Conservation (phyloP, 1,284 basidiomycete species). For the Cryptococcus neoformans region DNA sequence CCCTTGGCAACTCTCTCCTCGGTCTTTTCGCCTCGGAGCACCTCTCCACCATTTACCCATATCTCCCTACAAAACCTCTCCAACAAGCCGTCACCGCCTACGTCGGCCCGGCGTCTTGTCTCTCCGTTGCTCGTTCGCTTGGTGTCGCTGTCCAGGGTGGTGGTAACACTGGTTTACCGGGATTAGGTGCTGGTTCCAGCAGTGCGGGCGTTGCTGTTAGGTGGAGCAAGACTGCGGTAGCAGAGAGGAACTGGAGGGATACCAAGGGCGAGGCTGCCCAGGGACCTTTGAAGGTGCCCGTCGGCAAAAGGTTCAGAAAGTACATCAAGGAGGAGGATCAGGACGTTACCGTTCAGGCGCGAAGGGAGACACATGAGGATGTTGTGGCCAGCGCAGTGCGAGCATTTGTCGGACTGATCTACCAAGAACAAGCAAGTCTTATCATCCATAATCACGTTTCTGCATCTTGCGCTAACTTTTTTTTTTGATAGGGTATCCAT, state of each 20-base stretch:
- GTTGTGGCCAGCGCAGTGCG: constrained; percentile 51
- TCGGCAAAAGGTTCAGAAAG: constrained; percentile 25
- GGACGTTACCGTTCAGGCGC: not conserved
- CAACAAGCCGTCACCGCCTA: constrained; percentile 88
- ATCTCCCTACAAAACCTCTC: constrained; percentile 83
- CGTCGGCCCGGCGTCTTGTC: constrained; percentile 80
- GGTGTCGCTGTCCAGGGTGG: constrained; percentile 37
- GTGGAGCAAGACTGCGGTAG: constrained; percentile 67
- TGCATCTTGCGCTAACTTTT: constrained; percentile 10
- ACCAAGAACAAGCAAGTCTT: constrained; percentile 53
- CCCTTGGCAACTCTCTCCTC: constrained; percentile 83
- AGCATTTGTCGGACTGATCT: constrained; percentile 55
- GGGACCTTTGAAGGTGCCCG: constrained; percentile 19
- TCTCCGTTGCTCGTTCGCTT: constrained; percentile 78
- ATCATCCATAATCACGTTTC: constrained; percentile 1
- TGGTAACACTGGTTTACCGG: constrained; percentile 15
- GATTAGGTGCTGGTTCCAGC: constrained; percentile 9
- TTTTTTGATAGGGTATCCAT: not conserved
- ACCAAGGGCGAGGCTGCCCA: constrained; percentile 5
- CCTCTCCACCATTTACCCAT: constrained; percentile 77
- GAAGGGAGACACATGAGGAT: constrained; percentile 33
- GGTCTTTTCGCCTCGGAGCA: constrained; percentile 89
- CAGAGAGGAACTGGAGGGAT: constrained; percentile 54
- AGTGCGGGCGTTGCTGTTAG: constrained; percentile 26
- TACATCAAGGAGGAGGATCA: constrained; percentile 7